phyloP scores from a whole-genome alignment of 257 asterid genomes.

The Oldenlandia corymbosa region DNA sequence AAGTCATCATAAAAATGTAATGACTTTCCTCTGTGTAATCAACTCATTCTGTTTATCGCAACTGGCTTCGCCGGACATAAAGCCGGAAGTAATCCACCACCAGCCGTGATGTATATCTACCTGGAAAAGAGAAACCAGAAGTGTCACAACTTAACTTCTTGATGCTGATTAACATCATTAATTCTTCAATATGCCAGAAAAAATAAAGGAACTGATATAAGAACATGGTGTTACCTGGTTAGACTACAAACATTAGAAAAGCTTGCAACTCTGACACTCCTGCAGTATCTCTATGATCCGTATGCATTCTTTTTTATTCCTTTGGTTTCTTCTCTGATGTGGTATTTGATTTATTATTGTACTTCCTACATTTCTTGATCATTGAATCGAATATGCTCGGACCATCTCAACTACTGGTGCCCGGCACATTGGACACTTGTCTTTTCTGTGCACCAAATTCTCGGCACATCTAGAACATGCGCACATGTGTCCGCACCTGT shows the following conservation, averaged over 20 bases:
- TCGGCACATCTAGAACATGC: constrained; percentile 79
- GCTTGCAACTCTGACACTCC: constrained; percentile 2
- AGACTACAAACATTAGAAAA: constrained; percentile 1
- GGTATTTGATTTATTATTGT: constrained; percentile 2
- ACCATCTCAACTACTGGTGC: constrained; percentile 80
- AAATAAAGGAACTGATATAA: not conserved
- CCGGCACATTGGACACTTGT: constrained; percentile 81
- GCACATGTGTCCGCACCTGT: constrained; percentile 97
- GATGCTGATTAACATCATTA: not conserved
- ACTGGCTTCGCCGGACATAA: not conserved
- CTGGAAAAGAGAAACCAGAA: constrained; percentile 7
- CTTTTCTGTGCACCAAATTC: constrained; percentile 37
- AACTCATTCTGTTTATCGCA: no score
- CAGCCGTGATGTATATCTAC: not conserved
- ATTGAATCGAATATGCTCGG: constrained; percentile 62
- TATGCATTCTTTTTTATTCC: constrained; percentile 1
- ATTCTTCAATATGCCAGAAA: no score
- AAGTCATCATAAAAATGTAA: constrained; percentile 38
- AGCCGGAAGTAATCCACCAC: not conserved
- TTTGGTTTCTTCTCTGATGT: constrained; percentile 1
- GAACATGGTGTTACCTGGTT: constrained; percentile 12
- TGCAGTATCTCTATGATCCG: constrained; percentile 6
- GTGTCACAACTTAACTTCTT: not conserved
- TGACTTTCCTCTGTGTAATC: constrained; percentile 27
- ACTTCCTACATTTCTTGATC: constrained; percentile 7